Conservation (phyloP, 2,329 filamentous ascomycete genomes). For the Trichophyton mentagrophytes region DNA sequence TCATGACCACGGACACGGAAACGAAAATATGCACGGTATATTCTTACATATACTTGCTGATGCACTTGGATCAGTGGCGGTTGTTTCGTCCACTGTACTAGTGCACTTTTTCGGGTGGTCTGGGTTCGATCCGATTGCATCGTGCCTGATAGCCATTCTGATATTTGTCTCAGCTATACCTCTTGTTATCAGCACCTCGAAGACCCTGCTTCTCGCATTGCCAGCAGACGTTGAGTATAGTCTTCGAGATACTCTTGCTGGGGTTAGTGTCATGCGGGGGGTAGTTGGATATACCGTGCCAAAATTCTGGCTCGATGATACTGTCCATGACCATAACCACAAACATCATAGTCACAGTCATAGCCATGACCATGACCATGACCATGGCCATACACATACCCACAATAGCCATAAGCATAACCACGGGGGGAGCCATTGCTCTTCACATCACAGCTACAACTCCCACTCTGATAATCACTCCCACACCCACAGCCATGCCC, state of each 20-base stretch:
- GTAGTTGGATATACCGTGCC: conserved; percentile 77
- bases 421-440: conserved; percentile 19
- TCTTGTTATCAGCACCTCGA: conserved; percentile 71
- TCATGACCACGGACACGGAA: conserved; percentile 48
- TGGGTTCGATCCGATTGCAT: conserved; percentile 88
- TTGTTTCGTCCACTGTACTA: conserved; percentile 79
- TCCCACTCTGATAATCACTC: conserved; percentile 16
- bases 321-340: conserved; percentile 23
- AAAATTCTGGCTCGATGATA: conserved; percentile 84
- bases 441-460: conserved; percentile 16
- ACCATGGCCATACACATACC: conserved; percentile 19
- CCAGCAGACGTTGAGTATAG: conserved; percentile 78
- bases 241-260: conserved; percentile 72
- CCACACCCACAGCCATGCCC: conserved; percentile 17
- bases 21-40: conserved; percentile 97
- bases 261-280: conserved; percentile 67
- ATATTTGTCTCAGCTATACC: conserved; percentile 90
- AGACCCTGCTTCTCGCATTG: conserved; percentile 68
- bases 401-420: conserved; percentile 18
- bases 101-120: conserved; percentile 83
- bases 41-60: conserved; percentile 93
- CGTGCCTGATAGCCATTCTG: conserved; percentile 80
- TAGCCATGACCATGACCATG: conserved; percentile 20
- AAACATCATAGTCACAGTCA: conserved; percentile 22
- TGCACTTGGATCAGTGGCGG: conserved; percentile 83